phyloP scores from a whole-genome alignment of 352 stramenopile genomes.

The Pythium oligandrum region DNA sequence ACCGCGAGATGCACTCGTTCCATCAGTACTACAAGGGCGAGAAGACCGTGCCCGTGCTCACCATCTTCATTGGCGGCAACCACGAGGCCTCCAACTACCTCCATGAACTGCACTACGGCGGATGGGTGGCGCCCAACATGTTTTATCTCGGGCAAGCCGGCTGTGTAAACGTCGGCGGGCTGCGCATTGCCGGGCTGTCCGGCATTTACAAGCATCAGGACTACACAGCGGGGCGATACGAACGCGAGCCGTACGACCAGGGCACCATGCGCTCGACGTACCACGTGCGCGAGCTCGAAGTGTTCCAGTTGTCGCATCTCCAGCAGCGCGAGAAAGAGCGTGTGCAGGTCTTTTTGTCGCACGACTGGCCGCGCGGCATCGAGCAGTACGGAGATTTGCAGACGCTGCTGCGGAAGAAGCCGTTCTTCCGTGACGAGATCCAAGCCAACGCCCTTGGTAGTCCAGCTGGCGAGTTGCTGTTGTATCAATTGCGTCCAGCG shows the following conservation, averaged over 20 bases:
- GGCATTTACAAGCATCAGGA: conserved; percentile 96
- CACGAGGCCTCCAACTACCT: conserved; percentile 98
- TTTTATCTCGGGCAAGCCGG: conserved; percentile 96
- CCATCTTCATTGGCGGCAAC: conserved; percentile 98
- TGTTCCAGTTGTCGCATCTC: conserved; percentile 94
- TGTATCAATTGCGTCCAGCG: conserved; percentile 89
- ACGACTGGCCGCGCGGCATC: conserved; percentile 99
- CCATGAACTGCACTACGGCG: conserved; percentile 96
- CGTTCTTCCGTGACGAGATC: conserved; percentile 95
- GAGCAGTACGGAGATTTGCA: conserved; percentile 91
- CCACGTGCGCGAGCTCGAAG: conserved; percentile 86
- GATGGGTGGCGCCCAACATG: conserved; percentile 98
- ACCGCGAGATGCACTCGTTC: conserved; percentile 91
- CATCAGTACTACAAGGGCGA: conserved; percentile 95
- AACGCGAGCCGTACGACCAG: conserved; percentile 70
- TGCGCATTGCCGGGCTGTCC: conserved; percentile 96
- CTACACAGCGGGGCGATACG: conserved; percentile 89
- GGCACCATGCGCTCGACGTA: conserved; percentile 82
- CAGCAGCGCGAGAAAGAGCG: conserved; percentile 77
- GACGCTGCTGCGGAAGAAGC: conserved; percentile 90
- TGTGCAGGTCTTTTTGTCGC: conserved; percentile 93
- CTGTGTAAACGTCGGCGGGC: conserved; percentile 87
- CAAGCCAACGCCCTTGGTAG: conserved; percentile 92
- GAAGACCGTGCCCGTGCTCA: conserved; percentile 91
- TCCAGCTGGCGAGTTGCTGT: conserved; percentile 87